Evolutionary conservation across 345 rosid genomes (phyloP), one percentile per base, ranked within the genome.

Genomic region (Citrus mangshanensis): DNA sequence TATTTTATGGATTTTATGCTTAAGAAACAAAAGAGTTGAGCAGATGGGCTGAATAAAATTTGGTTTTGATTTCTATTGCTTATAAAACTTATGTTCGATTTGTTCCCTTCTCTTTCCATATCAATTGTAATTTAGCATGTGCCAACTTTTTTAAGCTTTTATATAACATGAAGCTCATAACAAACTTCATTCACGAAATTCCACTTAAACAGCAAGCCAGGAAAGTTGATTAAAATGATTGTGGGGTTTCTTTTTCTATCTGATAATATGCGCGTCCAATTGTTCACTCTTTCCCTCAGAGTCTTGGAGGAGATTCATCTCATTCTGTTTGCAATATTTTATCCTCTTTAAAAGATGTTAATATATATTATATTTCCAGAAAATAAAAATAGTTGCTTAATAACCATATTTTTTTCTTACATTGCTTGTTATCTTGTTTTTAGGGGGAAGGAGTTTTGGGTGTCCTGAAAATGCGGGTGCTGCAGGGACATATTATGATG

Each of bases 401-500:
- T 30, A 63, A 30, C 37, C 67, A 12, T 61, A 13, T 28, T 34
- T 27, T 27, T 30, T 4, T 30, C 68, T 1, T 14, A 55, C 6
- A 18, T 56, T 55, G 25, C 61, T 22, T 75, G 75, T 18, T n/a
- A 38, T 68, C n/a, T 46, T 69, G 6, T 80, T 69, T 84, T 32
- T 88, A 91, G 95, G 95, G 5, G 93, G 93, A 38, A 81, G 81
- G 82, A 91, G 95, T 80, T 64, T 87, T 78, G 89, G 93, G 25
- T 91, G 95, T 79, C 77, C 85, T 28, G 90, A 85, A 62, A 91
- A 91, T 42, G 73, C 93, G 3, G 95, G 95, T n/a, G 95, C 89
- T 83, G 89, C 95, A 12, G 95, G 95, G 70, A 91, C 95, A 63
- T 91, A 84, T 79, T 91, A 85, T 86, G 95, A 91, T 88, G 90